Conservation (phyloP, 441 rosid genomes). For the Pelargonium exstipulatum region DNA sequence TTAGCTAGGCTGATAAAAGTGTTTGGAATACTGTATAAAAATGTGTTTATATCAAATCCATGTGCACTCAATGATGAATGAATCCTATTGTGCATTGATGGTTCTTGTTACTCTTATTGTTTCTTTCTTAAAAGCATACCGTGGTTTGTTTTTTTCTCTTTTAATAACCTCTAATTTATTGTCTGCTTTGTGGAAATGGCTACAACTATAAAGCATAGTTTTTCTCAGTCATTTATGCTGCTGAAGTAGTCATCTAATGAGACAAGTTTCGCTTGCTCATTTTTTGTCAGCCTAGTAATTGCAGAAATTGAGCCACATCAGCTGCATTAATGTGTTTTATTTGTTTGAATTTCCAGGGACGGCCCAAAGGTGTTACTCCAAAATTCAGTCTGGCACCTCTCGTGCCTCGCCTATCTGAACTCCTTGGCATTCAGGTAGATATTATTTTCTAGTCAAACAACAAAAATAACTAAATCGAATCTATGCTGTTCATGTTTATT, state of each 20-base stretch:
- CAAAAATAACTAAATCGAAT: neutral
- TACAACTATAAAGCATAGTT: no score
- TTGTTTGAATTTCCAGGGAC: conserved; percentile 58
- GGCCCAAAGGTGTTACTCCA: conserved; percentile 97
- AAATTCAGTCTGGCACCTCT: conserved; percentile 94
- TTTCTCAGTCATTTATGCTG: neutral
- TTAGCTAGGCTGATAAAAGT: neutral
- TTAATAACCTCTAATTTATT: no score
- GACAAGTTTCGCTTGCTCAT: neutral
- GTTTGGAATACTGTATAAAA: no score
- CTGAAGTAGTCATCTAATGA: neutral
- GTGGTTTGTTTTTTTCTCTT: no score
- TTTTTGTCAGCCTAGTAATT: no score
- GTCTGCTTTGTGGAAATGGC: no score
- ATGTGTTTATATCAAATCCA: no score
- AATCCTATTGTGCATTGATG: no score
- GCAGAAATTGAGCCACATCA: neutral
- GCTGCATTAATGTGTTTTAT: conserved; percentile 1
- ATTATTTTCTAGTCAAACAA: neutral
- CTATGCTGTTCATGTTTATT: neutral
- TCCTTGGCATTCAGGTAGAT: conserved; percentile 75
- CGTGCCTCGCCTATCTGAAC: conserved; percentile 84
- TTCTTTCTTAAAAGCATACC: no score
- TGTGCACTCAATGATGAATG: no score
- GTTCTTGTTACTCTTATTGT: no score